Base-by-base conservation (phyloP, 306 rosid species). In the Oxytropis ochrocephala region DNA sequence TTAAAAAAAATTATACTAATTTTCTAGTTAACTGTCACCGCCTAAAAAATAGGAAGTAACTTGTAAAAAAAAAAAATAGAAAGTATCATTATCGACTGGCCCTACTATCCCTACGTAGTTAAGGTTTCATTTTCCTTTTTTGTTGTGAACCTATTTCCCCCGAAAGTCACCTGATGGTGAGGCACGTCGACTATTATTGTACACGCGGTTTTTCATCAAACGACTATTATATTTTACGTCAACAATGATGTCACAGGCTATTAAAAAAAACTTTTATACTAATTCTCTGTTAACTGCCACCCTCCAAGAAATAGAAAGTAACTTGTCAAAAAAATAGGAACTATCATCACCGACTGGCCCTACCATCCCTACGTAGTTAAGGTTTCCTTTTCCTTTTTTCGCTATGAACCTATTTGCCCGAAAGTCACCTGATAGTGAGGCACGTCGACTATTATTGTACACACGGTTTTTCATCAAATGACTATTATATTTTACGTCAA, bases 1-100 rank as follows among this genome's bases (percentile, higher is more conserved):
- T n/a, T n/a, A n/a, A n/a, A n/a, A n/a, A n/a, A n/a, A n/a, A n/a
- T n/a, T 21, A 21, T 21, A 21, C 12, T 44, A 3, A 32, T 29
- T 46, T 53, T 51, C 52, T 19, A 76, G 77, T 81, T 73, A 81
- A 81, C 82, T 81, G 46, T 66, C 82, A 77, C 79, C 82, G 77
- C 70, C 81, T 74, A 7, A 12, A 33, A 16, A 42, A 32, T 6
- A 8, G 10, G 11, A 21, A n/a, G 5, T 24, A 47, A 41, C 13
- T 35, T 5, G 39, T 5, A 35, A 35, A 35, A 35, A 5, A 35
- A 7, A 13, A 24, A 11, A 29, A 17, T 10, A 8, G 10, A 11
- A 21, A n/a, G 9, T 14, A 57, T 60, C 17, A 38, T 11, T 78
- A 66, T 80, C 78, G 78, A 75, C 81, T 62, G 76, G 78, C 9